Conservation (phyloP, 169 alveolate genomes). For the Plasmodium billcollinsi region DNA sequence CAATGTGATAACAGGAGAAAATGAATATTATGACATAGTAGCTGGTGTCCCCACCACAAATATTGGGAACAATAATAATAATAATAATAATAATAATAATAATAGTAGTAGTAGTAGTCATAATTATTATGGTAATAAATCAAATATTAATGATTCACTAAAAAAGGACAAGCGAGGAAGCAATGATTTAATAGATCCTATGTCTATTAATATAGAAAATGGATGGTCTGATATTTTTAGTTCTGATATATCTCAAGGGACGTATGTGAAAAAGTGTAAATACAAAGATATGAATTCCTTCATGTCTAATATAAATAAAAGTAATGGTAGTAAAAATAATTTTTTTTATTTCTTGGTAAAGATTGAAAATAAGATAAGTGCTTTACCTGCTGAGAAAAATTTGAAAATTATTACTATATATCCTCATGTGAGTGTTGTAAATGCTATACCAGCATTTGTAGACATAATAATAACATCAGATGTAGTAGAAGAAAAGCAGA, state of each 20-base stretch:
- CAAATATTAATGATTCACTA: background rate
- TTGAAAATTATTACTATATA: slow-evolving; percentile 83
- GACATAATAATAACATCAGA: slow-evolving; percentile 76
- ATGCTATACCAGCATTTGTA: slow-evolving; percentile 87
- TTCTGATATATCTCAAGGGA: slow-evolving; percentile 70
- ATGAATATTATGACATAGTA: slow-evolving; percentile 25
- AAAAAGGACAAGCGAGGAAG: slow-evolving; percentile 19
- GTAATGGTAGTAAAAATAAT: slow-evolving; percentile 63
- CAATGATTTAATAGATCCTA: slow-evolving; percentile 23
- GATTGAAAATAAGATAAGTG: slow-evolving; percentile 82
- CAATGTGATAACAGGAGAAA: slow-evolving; percentile 41
- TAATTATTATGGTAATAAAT: background rate
- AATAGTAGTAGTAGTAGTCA: background rate
- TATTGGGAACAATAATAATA: background rate
- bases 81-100: background rate
- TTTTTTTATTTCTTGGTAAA: slow-evolving; percentile 86
- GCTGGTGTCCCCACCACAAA: background rate
- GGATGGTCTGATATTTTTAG: slow-evolving; percentile 78
- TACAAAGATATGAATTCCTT: slow-evolving; percentile 15
- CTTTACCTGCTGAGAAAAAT: slow-evolving; percentile 88
- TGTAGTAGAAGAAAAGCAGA: slow-evolving; percentile 48
- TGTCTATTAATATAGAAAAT: slow-evolving; percentile 17
- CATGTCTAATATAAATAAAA: slow-evolving; percentile 24
- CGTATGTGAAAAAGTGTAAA: slow-evolving; percentile 72
- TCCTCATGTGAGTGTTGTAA: slow-evolving; percentile 89